These are phyloP conservation scores for Millerozyma miso DNA, from an alignment of 805 yeast genomes.

Conservation along the genomic window DNA sequence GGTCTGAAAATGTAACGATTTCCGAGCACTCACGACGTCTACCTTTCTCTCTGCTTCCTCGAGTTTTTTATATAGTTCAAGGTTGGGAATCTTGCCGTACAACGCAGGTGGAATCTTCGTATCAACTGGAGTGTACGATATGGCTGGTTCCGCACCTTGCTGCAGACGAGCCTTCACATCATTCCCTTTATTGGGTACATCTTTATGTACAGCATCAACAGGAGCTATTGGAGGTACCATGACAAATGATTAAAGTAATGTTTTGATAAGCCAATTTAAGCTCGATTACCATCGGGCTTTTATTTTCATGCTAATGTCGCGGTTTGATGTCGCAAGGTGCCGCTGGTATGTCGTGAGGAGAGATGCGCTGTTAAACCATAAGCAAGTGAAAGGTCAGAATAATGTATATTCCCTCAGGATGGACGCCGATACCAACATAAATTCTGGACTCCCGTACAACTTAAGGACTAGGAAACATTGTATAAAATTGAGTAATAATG, in stretches of 20 bases:
- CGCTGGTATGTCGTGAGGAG: neutral
- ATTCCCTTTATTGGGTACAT: neutral
- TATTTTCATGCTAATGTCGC: neutral
- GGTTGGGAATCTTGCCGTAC: slow-evolving; percentile 55
- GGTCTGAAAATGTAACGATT: slow-evolving; percentile 82
- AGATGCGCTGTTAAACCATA: neutral
- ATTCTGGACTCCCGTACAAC: neutral
- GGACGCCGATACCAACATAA: neutral
- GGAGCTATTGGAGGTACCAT: slow-evolving; percentile 15
- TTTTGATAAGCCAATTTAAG: neutral
- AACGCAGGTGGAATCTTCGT: slow-evolving; percentile 33
- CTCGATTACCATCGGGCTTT: neutral
- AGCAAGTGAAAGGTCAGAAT: neutral
- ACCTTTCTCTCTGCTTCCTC: slow-evolving; percentile 77
- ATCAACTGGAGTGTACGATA: slow-evolving; percentile 42
- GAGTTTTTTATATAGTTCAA: slow-evolving; percentile 65
- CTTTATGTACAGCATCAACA: neutral
- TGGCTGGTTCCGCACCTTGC: slow-evolving; percentile 32
- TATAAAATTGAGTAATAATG: neutral
- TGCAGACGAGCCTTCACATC: slow-evolving; percentile 25
- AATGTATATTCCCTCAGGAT: neutral
- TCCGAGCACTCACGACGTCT: slow-evolving; percentile 78
- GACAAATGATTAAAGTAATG: neutral
- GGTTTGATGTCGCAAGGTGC: neutral
- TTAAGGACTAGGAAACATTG: neutral